phyloP scores from a whole-genome alignment of 371 early-diverging fungal species.

The Rhizopus sp. region DNA sequence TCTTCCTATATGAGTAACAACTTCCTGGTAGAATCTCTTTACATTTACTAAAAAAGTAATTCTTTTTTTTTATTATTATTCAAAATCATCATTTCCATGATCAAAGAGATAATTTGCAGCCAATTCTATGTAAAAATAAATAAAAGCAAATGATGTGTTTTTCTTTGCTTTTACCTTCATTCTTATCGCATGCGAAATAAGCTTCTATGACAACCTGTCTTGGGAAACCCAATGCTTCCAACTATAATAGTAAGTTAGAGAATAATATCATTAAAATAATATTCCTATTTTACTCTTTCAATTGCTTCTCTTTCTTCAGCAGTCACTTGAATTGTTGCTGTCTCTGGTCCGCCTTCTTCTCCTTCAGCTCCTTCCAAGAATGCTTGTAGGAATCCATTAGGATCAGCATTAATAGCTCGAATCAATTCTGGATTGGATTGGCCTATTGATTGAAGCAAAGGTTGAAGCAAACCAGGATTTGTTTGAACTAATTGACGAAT shows the following conservation, averaged over 20 bases:
- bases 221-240: conserved; percentile 90
- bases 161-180: conserved; percentile 65
- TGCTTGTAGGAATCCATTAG: conserved; percentile 79
- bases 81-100: conserved; percentile 51
- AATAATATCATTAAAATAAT: not conserved
- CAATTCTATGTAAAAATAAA: conserved; percentile 54
- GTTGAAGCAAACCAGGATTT: conserved; percentile 88
- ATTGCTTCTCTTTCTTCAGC: conserved; percentile 92
- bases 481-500: conserved; percentile 83
- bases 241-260: conserved; percentile 36
- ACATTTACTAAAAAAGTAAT: too few relatives aligned
- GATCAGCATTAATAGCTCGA: conserved; percentile 77
- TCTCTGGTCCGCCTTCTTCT: conserved; percentile 56
- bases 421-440: conserved; percentile 85
- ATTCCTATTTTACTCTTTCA: conserved; percentile 68
- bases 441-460: conserved; percentile 83
- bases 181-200: conserved; percentile 96
- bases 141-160: not conserved
- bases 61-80: conserved; percentile 12
- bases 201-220: conserved; percentile 85
- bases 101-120: conserved; percentile 97
- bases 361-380: conserved; percentile 66
- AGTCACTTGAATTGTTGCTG: conserved; percentile 78
- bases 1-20: too few relatives aligned
- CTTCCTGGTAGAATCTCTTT: too few relatives aligned